Evolutionary conservation across 2,329 filamentous ascomycete species (phyloP).

Genomic region (Tothia fuscella): DNA sequence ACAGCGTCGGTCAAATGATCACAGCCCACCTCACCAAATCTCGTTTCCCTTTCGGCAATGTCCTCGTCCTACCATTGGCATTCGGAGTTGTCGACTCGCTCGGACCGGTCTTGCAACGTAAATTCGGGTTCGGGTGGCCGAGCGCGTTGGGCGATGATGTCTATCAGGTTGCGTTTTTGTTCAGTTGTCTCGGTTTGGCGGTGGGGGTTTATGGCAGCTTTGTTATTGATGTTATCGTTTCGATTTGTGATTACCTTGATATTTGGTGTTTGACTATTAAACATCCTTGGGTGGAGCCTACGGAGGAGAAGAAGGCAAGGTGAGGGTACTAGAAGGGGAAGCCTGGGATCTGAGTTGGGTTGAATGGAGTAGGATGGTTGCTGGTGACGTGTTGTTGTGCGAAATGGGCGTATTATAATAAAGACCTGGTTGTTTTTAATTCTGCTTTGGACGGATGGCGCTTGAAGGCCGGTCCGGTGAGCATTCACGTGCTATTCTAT

Average conservation of each 20-base stretch:
- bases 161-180: slow-evolving; percentile 89
- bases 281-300: slow-evolving; percentile 47
- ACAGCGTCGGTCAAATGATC: slow-evolving; percentile 92
- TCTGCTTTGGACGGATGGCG: too few species aligned
- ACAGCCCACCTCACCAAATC: slow-evolving; percentile 83
- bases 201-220: slow-evolving; percentile 95
- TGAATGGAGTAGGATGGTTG: too few species aligned
- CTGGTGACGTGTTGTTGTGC: too few species aligned
- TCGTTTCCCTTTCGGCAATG: slow-evolving; percentile 81
- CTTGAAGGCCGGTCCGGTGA: too few species aligned
- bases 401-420: too few species aligned
- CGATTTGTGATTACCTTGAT: slow-evolving; percentile 94
- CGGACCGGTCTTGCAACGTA: slow-evolving; percentile 51
- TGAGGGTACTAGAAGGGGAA: too few species aligned
- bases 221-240: slow-evolving; percentile 91
- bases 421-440: too few species aligned
- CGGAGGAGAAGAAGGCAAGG: slow-evolving; percentile 16
- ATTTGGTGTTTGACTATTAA: slow-evolving; percentile 99
- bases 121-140: slow-evolving; percentile 27
- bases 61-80: slow-evolving; percentile 65
- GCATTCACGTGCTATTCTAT: too few species aligned
- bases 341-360: too few species aligned
- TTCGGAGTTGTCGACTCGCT: slow-evolving; percentile 70
- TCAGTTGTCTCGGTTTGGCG: slow-evolving; percentile 71
- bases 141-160: slow-evolving; percentile 42